phyloP scores from a whole-genome alignment of 768 basidiomycete species.

The Omphalotus guepiniiformis region DNA sequence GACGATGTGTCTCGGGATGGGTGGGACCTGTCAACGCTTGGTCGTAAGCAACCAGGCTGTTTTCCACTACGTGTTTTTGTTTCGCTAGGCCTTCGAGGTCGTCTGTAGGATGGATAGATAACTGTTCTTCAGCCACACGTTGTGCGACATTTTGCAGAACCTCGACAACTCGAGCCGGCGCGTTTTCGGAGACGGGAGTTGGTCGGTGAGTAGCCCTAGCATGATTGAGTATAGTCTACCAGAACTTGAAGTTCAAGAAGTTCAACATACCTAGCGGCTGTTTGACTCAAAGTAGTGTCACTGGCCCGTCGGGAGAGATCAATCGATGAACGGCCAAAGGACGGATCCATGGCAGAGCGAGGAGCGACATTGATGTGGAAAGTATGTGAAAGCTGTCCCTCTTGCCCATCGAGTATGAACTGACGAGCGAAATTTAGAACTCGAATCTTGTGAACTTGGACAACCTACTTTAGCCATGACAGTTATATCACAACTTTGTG shows the following conservation, averaged over 20 bases:
- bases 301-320: slow-evolving; percentile 7
- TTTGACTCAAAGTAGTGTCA: slow-evolving; percentile 6
- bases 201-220: slow-evolving; percentile 3
- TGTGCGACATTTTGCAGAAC: slow-evolving; percentile 75
- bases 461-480: slow-evolving; percentile 69
- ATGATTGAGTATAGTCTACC: background rate
- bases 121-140: slow-evolving; percentile 68
- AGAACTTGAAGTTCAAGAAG: background rate
- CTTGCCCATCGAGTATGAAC: slow-evolving; percentile 72
- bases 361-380: slow-evolving; percentile 75
- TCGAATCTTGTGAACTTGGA: background rate
- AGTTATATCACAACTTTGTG: slow-evolving; percentile 71
- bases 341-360: slow-evolving; percentile 38
- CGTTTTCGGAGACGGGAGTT: background rate
- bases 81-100: slow-evolving; percentile 69
- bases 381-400: slow-evolving; percentile 61
- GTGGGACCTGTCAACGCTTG: slow-evolving; percentile 58
- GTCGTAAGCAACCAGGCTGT: slow-evolving; percentile 72
- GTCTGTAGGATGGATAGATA: slow-evolving; percentile 41
- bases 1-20: slow-evolving; percentile 42
- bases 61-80: slow-evolving; percentile 73
- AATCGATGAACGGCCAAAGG: background rate
- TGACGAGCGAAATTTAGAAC: slow-evolving; percentile 22
- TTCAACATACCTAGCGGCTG: background rate
- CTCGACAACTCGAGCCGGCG: slow-evolving; percentile 49